Base-by-base conservation (phyloP, 768 basidiomycete species). In the Phaeotremella fagi region DNA sequence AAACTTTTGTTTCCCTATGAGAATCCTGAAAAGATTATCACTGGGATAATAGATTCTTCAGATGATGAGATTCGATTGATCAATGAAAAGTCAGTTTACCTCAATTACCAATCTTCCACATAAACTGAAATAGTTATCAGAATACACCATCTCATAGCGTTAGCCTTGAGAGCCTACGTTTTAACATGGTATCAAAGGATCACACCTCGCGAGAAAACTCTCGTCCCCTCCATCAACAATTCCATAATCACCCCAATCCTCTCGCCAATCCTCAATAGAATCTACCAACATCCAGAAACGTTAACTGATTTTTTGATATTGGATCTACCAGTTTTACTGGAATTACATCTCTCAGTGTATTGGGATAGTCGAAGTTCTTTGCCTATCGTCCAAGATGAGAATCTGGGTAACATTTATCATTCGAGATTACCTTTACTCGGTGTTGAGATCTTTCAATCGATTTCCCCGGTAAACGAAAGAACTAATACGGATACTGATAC, bases 101-200 rank as follows among this genome's bases (percentile, higher is more conserved):
- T 20, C 26, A 3, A 44, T 26, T 18, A 43, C 41, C 9, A 7
- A 7, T 18, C 7, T 18, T 18, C 20, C 4, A 24, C 20, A 25
- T 14, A 45, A 23, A n/a, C 45, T 43, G 41, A 43, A 23, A 16
- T 20, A 7, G 14, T 14, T 24, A 18, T 26, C n/a, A 59, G 67
- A 7, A 29, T 69, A 23, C 53, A 69, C 41, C 52, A 66, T 54
- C 52, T 70, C 23, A 54, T 70, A 4, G 64, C 68, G 4, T 47
- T 70, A 9, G 42, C 52, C 23, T 49, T 70, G 33, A 55, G 68
- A 7, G 61, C 59, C 26, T 70, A 64, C 50, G 48, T 70, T 26
- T 45, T 58, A 24, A 60, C 57, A 31, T 73, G 72, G 72, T 68
- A 70, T 36, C 48, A 58, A 20, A 49, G 57, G 2, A 57, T 73